Evolutionary conservation across 2,329 filamentous ascomycete species (phyloP), one percentile per base, ranked within the genome.

Genomic region (Leptodontidium sp.): DNA sequence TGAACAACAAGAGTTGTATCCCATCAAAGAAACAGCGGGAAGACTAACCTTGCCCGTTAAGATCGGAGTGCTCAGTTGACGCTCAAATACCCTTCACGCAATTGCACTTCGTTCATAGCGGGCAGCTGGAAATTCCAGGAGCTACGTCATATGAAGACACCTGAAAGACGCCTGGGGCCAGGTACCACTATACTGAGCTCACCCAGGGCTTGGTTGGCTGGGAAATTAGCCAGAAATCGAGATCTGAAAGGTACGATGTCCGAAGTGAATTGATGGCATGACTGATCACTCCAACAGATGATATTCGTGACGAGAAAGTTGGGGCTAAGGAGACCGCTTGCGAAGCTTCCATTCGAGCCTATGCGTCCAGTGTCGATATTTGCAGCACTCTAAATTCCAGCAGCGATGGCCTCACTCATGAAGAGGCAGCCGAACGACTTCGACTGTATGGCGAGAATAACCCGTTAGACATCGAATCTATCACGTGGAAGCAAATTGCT

Each of bases 371-470:
- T 24, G 32, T 15, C 35, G n/a, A 61, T 15, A 47, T 47, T n/a
- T 24, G 14, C 15, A 17, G 17, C 5, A 24, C 50, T 11, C 9
- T 65, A 8, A 24, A 21, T 45, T 58, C 52, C 7, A 50, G 14
- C 52, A 58, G n/a, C 21, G 50, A 45, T 62, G 68, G 68, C 12
- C 65, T 67, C 12, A 45, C 53, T 17, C 4, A 32, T 21, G 61
- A 53, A 24, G 65, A 62, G 29, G 61, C 61, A 24, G 15, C 49
- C 17, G 5, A 29, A 52, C 68, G 68, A 43, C 65, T 70, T 7
- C 21, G 45, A n/a, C 15, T 24, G 17, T 43, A 62, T 29, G 68
- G 68, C 11, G 26, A 61, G 40, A 70, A 66, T 35, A 32, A 65
- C 17, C 29, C 53, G n/a, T 63, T 38, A 15, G 67, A 38, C 29